Conservation (phyloP, 2,329 filamentous ascomycete genomes). For the Colletotrichum tanaceti region DNA sequence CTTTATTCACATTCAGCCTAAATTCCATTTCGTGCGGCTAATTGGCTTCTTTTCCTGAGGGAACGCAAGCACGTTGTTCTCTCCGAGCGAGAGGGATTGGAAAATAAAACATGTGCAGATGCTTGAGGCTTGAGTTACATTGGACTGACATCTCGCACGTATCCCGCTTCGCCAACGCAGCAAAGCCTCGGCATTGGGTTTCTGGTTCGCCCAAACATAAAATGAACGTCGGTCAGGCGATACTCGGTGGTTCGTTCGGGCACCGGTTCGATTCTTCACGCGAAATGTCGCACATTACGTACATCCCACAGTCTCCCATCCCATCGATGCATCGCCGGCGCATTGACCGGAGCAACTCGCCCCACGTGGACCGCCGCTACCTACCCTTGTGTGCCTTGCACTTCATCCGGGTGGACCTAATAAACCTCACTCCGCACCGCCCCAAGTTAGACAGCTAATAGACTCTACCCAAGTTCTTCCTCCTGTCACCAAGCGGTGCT, state of each 20-base stretch:
- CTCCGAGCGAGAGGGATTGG: not conserved
- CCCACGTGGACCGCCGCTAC: constrained; percentile 26
- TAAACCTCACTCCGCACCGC: not conserved
- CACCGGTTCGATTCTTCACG: constrained; percentile 5
- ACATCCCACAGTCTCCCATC: constrained; percentile 6
- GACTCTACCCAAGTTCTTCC: not conserved
- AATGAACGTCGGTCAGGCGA: not conserved
- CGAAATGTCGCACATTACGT: constrained; percentile 24
- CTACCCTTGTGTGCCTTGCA: constrained; percentile 19
- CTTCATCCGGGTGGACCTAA: constrained; percentile 30
- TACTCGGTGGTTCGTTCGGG: not conserved
- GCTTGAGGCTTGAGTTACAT: not conserved
- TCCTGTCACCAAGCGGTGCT: not conserved
- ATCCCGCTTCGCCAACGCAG: not conserved
- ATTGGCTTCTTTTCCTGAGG: constrained; percentile 32
- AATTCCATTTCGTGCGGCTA: constrained; percentile 36
- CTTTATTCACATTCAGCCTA: constrained; percentile 39
- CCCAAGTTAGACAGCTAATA: no score
- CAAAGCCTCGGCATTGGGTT: constrained; percentile 2
- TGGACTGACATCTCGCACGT: not conserved
- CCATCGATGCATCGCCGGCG: constrained; percentile 5
- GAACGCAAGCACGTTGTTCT: not conserved
- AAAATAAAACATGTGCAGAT: not conserved
- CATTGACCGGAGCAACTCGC: constrained; percentile 17
- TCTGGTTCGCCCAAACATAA: constrained; percentile 6